A percentile compares a stretch with the other conserved stretches of the same genome.
phyloP scores from a whole-genome alignment of 2,329 filamentous ascomycete species.

The Hypoxylon sp. region DNA sequence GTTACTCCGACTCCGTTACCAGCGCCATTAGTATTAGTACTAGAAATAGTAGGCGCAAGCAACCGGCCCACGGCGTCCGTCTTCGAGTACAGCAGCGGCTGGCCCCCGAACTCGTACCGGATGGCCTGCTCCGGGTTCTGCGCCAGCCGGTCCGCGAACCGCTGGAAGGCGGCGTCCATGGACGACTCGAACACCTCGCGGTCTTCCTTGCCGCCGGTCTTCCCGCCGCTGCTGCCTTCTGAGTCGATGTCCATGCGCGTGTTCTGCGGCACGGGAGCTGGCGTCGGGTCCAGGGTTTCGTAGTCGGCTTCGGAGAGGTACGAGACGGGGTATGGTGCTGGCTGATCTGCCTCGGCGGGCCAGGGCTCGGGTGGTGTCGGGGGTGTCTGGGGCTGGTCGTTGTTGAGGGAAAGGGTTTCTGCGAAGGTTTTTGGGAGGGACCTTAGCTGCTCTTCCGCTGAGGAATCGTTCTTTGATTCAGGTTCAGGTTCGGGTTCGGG shows the following conservation, averaged over 20 bases:
- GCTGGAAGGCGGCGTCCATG: conserved; percentile 83
- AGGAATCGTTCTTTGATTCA: conserved; percentile 54
- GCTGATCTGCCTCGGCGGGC: conserved; percentile 77
- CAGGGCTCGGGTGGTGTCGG: conserved; percentile 75
- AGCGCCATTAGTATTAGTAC: conserved; percentile 45
- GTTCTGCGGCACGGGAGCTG: conserved; percentile 65
- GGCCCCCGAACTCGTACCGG: conserved; percentile 82
- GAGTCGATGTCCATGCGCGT: conserved; percentile 65
- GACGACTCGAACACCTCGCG: conserved; percentile 79
- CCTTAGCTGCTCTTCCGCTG: conserved; percentile 45
- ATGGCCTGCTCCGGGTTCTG: conserved; percentile 89
- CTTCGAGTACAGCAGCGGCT: conserved; percentile 85
- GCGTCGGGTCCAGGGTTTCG: conserved; percentile 81
- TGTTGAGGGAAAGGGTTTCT: conserved; percentile 82
- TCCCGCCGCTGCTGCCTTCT: conserved; percentile 49
- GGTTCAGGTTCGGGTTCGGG: conserved; percentile 43
- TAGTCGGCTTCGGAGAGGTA: conserved; percentile 92
- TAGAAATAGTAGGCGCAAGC: conserved; percentile 59
- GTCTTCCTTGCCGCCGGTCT: conserved; percentile 70
- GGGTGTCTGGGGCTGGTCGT: conserved; percentile 57
- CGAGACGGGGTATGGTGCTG: conserved; percentile 79
- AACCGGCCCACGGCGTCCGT: conserved; percentile 79
- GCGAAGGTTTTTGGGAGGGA: conserved; percentile 75
- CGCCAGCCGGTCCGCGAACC: conserved; percentile 81
- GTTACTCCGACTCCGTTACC: conserved; percentile 51